phyloP scores from a whole-genome alignment of 805 yeast species.

The Lipomyces spencermartinsiae region DNA sequence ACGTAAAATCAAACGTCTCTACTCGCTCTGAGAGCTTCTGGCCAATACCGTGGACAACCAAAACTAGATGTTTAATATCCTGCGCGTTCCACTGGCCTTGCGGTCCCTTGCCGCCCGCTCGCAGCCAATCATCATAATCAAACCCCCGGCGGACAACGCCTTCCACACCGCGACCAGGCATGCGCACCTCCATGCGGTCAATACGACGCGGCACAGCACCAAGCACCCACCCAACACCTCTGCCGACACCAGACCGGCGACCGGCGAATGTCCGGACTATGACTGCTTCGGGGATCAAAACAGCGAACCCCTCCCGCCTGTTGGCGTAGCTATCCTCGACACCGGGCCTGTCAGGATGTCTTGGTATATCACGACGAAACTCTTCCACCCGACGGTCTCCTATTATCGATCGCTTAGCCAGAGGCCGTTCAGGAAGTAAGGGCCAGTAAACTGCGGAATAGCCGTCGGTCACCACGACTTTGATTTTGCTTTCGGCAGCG shows the following conservation, averaged over 20 bases:
- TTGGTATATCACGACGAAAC: conserved; percentile 17
- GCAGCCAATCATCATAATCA: conserved; percentile 44
- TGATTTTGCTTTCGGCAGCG: conserved; percentile 38
- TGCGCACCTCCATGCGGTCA: conserved; percentile 21
- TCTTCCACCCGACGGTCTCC: conserved; percentile 14
- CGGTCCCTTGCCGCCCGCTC: conserved; percentile 21
- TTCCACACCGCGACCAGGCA: conserved; percentile 30
- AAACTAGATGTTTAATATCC: conserved; percentile 62
- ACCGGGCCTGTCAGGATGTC: conserved; percentile 14
- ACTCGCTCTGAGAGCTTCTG: conserved; percentile 82
- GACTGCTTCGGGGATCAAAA: conserved; percentile 30
- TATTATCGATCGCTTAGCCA: background rate
- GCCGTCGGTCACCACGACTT: conserved; percentile 23
- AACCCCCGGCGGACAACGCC: conserved; percentile 43
- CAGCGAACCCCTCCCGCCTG: conserved; percentile 23
- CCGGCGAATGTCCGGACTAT: conserved; percentile 31
- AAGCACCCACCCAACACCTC: conserved; percentile 31
- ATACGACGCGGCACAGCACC: conserved; percentile 30
- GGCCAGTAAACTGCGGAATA: conserved; percentile 37
- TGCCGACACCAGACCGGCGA: conserved; percentile 23
- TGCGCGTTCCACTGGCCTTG: conserved; percentile 24
- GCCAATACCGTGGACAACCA: conserved; percentile 95
- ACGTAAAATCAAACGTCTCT: conserved; percentile 84
- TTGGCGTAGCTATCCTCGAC: conserved; percentile 29
- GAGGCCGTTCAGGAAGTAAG: conserved; percentile 19